Evolutionary conservation across 2,329 filamentous ascomycete genomes (phyloP).

Genomic region (Epichloe typhina): DNA sequence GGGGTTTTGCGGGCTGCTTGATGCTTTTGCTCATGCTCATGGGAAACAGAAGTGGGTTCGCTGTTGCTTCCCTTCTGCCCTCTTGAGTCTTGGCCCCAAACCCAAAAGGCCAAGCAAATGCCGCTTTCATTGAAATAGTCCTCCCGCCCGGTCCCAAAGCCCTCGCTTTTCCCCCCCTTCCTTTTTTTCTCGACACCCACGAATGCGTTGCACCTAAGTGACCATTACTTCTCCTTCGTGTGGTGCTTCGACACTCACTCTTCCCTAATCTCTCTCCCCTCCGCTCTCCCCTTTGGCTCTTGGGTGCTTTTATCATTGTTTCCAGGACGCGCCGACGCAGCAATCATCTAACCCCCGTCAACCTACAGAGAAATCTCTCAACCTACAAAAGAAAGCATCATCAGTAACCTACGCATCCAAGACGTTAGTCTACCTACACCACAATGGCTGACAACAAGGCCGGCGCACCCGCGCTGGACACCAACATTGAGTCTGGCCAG

Average conservation of each 20-base stretch:
- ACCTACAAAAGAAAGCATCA: background rate
- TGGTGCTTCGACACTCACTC: slow-evolving; percentile 27
- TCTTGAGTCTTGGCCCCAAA: background rate
- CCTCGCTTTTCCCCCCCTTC: slow-evolving; percentile 17
- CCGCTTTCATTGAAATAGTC: slow-evolving; percentile 25
- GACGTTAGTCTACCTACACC: slow-evolving; percentile 4
- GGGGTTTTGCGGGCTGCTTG: background rate
- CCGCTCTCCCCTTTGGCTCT: slow-evolving; percentile 5
- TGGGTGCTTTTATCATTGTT: slow-evolving; percentile 4
- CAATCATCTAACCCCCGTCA: background rate
- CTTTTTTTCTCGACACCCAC: slow-evolving; percentile 29
- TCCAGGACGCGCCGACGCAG: background rate
- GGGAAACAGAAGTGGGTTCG: slow-evolving; percentile 7
- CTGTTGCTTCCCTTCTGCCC: slow-evolving; percentile 1
- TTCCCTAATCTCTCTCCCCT: slow-evolving; percentile 7
- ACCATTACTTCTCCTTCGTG: slow-evolving; percentile 32
- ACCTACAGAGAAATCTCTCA: slow-evolving; percentile 4
- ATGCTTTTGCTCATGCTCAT: slow-evolving; percentile 3
- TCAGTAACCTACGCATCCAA: background rate
- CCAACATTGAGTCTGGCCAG: slow-evolving; percentile 49
- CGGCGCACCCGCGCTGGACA: slow-evolving; percentile 44
- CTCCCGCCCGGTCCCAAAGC: slow-evolving; percentile 19
- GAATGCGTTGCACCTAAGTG: slow-evolving; percentile 33
- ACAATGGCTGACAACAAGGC: slow-evolving; percentile 42
- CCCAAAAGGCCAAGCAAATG: slow-evolving; percentile 6